Percentiles rank a stretch among this genome's conserved stretches.
Conservation (phyloP, 768 basidiomycete species). For the Russula virescens region DNA sequence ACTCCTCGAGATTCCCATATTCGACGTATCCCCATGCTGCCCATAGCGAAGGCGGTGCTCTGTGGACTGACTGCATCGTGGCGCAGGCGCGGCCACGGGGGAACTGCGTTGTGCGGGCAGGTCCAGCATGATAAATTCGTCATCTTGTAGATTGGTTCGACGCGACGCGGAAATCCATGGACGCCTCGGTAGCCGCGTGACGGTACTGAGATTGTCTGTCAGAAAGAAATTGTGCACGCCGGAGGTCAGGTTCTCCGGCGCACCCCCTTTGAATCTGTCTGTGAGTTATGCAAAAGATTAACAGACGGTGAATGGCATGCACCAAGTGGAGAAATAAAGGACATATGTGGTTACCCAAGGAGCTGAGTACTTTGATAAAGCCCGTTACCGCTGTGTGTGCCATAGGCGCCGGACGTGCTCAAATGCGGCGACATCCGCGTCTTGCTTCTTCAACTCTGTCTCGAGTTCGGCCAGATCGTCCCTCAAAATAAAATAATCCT, state of each 20-base stretch:
- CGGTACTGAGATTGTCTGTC: conserved; percentile 85
- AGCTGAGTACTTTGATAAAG: conserved; percentile 92
- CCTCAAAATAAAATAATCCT: conserved; percentile 73
- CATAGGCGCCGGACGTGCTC: conserved; percentile 88
- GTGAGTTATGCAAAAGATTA: conserved; percentile 56
- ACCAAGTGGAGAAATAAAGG: background rate
- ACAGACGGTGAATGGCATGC: background rate
- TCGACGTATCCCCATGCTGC: conserved; percentile 97
- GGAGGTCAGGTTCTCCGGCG: conserved; percentile 93
- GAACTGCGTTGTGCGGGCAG: conserved; percentile 36
- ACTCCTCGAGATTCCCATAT: conserved; percentile 93
- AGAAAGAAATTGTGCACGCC: conserved; percentile 98
- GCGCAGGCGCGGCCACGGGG: conserved; percentile 29
- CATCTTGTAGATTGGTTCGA: conserved; percentile 63
- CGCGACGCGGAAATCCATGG: conserved; percentile 97
- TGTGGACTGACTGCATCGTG: conserved; percentile 68
- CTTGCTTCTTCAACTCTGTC: conserved; percentile 75
- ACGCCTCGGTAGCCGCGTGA: conserved; percentile 89
- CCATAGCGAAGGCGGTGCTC: conserved; percentile 92
- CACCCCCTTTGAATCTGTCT: conserved; percentile 88
- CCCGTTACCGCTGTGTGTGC: conserved; percentile 58
- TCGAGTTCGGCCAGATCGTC: conserved; percentile 88
- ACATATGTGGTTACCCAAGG: conserved; percentile 79
- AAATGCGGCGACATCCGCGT: conserved; percentile 76
- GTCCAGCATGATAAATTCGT: conserved; percentile 54